Percentiles rank a stretch among this genome's conserved stretches.
Evolutionary conservation across 352 stramenopile species (phyloP).

Genomic region (Globisporangium emineosum): DNA sequence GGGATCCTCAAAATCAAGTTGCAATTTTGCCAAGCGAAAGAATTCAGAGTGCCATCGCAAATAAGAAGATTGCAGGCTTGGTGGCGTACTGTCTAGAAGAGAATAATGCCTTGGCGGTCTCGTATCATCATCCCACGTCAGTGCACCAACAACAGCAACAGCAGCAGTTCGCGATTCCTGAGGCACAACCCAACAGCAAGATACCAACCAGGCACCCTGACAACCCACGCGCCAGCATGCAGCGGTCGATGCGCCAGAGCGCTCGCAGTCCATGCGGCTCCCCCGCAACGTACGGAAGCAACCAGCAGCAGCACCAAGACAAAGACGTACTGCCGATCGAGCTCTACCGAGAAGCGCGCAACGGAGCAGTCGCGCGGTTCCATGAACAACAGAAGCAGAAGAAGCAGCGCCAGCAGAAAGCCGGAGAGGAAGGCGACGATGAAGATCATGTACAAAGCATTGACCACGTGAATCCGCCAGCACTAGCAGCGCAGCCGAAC

Average conservation of each 20-base stretch:
- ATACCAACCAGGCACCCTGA: not conserved
- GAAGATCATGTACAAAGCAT: not conserved
- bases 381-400: not conserved
- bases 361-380: conserved; percentile 5
- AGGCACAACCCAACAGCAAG: not conserved
- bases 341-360: conserved; percentile 10
- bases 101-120: not conserved
- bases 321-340: conserved; percentile 7
- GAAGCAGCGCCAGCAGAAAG: conserved; percentile 1
- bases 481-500: not conserved
- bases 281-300: not conserved
- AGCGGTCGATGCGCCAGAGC: conserved; percentile 2
- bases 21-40: no score
- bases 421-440: not conserved
- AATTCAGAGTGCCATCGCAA: not conserved
- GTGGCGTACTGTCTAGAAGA: not conserved
- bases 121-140: no score
- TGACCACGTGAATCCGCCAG: not conserved
- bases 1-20: no score
- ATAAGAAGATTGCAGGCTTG: conserved; percentile 6
- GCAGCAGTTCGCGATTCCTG: not conserved
- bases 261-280: not conserved
- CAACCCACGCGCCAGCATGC: not conserved
- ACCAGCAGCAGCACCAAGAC: not conserved
- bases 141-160: not conserved